phyloP scores from a whole-genome alignment of 1,284 basidiomycete species.

The Fomitopsis betulina region DNA sequence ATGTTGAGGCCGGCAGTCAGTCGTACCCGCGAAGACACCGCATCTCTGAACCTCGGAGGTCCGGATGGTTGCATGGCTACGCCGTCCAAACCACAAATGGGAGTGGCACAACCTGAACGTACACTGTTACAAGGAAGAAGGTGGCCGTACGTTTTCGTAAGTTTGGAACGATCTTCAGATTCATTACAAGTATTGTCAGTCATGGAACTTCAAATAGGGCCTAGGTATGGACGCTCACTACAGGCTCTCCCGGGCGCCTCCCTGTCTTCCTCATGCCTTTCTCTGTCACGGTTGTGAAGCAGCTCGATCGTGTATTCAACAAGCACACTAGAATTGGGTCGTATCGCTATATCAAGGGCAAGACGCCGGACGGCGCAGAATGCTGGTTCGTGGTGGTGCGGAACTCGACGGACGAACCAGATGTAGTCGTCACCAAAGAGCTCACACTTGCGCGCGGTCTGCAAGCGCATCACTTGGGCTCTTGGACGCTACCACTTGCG shows the following conservation, averaged over 20 bases:
- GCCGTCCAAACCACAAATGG: too few relatives aligned
- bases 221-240: neutral
- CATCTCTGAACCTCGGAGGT: too few relatives aligned
- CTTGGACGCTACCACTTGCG: constrained; percentile 35
- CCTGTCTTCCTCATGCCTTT: neutral
- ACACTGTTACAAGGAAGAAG: too few relatives aligned
- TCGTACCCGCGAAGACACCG: too few relatives aligned
- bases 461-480: constrained; percentile 47
- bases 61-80: too few relatives aligned
- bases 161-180: too few relatives aligned
- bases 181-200: too few relatives aligned
- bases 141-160: too few relatives aligned
- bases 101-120: too few relatives aligned
- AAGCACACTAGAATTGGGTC: constrained; percentile 51
- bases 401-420: constrained; percentile 29
- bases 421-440: constrained; percentile 51
- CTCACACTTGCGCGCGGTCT: constrained; percentile 47
- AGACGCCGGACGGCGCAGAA: constrained; percentile 30
- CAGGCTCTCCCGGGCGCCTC: neutral
- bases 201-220: neutral
- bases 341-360: constrained; percentile 48
- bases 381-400: constrained; percentile 52
- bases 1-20: too few relatives aligned
- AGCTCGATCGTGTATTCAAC: constrained; percentile 53
- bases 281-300: constrained; percentile 48